These are phyloP conservation scores for Phytophthora crassamura DNA, from an alignment of 352 stramenopile species.

Conservation along the genomic window DNA sequence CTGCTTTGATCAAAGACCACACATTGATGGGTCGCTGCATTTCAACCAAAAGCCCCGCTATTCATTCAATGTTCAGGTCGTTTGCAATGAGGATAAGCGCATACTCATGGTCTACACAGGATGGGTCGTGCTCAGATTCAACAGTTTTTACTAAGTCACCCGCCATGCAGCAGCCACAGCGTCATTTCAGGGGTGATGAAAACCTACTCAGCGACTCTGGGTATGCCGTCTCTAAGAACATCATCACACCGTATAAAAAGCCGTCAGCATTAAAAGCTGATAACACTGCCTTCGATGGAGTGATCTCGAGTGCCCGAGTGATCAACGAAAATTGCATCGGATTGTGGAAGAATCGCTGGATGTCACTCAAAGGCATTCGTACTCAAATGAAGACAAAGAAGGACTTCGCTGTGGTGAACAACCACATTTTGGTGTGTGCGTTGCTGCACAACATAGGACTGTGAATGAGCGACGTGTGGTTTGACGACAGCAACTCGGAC, in stretches of 20 bases:
- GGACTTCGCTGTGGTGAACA: slow-evolving; percentile 1
- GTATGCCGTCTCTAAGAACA: not conserved
- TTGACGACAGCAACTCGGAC: not conserved
- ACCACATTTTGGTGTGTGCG: slow-evolving; percentile 1
- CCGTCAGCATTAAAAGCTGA: not conserved
- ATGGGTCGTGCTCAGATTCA: slow-evolving; percentile 2
- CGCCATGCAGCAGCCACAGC: not conserved
- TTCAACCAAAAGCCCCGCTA: not conserved
- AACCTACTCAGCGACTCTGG: slow-evolving; percentile 5
- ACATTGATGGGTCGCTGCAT: slow-evolving; percentile 4
- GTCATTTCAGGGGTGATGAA: not conserved
- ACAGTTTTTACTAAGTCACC: slow-evolving; percentile 1
- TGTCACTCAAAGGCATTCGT: slow-evolving; percentile 12
- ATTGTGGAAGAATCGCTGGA: slow-evolving; percentile 4
- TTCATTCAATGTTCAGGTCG: slow-evolving; percentile 4
- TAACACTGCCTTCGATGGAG: not conserved
- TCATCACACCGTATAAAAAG: slow-evolving; percentile 8
- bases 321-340: slow-evolving; percentile 3
- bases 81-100: slow-evolving; percentile 13
- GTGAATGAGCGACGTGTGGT: not conserved
- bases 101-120: slow-evolving; percentile 2
- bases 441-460: slow-evolving; percentile 9
- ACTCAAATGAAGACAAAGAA: slow-evolving; percentile 1
- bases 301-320: slow-evolving; percentile 1
- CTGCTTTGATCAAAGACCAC: slow-evolving; percentile 10